These are phyloP conservation scores for Linderina pennispora DNA, from an alignment of 192 early-diverging fungal genomes.

Conservation along the genomic window DNA sequence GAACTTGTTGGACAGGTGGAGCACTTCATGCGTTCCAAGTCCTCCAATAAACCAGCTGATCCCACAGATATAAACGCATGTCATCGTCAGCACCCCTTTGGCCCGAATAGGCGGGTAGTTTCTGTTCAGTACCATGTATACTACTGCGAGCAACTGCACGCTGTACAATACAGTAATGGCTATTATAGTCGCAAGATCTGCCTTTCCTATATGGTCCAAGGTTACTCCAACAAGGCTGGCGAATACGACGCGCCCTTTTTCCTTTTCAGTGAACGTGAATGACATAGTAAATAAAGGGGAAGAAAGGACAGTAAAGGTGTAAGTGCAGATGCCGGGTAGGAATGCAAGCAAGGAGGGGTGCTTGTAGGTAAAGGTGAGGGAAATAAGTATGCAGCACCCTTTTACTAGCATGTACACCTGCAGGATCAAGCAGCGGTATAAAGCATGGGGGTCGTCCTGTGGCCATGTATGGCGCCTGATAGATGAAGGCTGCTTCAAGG, in stretches of 20 bases:
- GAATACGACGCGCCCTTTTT: constrained; percentile 20
- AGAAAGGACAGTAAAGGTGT: neutral
- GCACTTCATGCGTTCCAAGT: constrained; percentile 19
- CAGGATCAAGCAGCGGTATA: too few relatives aligned
- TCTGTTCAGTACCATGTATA: constrained; percentile 21
- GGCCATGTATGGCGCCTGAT: too few relatives aligned
- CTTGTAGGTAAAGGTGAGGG: too few relatives aligned
- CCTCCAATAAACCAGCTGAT: constrained; percentile 37
- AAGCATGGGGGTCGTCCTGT: too few relatives aligned
- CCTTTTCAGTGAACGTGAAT: constrained; percentile 21
- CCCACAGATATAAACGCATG: constrained; percentile 2
- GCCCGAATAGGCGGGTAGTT: constrained; percentile 18
- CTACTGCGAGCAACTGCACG: constrained; percentile 10
- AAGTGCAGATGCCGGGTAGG: neutral
- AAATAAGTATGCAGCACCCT: too few relatives aligned
- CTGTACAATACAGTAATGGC: constrained; percentile 5
- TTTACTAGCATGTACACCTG: too few relatives aligned
- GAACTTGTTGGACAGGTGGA: constrained; percentile 5
- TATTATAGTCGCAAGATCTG: constrained; percentile 17
- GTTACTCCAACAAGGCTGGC: constrained; percentile 18
- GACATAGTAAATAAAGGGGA: constrained; percentile 13
- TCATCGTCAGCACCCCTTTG: constrained; percentile 1
- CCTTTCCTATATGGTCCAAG: constrained; percentile 26
- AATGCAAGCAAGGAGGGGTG: too few relatives aligned
- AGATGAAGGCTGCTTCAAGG: too few relatives aligned